phyloP scores from a whole-genome alignment of 345 rosid genomes.

The Syzygium aromaticum region DNA sequence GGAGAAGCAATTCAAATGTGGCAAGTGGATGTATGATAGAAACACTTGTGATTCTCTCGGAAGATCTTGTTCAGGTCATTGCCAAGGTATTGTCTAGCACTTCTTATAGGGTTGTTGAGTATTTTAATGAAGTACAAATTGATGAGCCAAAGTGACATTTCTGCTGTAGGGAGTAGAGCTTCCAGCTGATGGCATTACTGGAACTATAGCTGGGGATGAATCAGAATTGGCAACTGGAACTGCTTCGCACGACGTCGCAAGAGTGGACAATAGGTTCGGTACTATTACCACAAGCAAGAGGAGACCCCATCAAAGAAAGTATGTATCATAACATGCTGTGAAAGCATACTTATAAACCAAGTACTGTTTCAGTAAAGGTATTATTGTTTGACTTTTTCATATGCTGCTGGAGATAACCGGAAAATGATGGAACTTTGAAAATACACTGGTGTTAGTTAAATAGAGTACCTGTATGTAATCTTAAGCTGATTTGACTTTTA shows the following conservation, averaged over 20 bases:
- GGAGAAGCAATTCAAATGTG: conserved; percentile 58
- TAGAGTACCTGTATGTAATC: neutral
- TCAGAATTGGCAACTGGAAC: conserved; percentile 30
- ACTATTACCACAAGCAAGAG: conserved; percentile 15
- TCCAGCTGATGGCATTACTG: conserved; percentile 35
- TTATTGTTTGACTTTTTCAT: neutral
- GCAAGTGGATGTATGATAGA: conserved; percentile 38
- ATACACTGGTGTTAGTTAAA: neutral
- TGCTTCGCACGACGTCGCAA: conserved; percentile 11
- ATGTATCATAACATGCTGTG: neutral
- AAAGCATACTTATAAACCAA: neutral
- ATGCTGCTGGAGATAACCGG: neutral
- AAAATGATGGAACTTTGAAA: neutral
- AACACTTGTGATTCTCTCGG: conserved; percentile 58
- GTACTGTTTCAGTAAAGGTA: neutral
- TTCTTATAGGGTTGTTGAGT: neutral
- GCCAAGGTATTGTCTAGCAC: conserved; percentile 40
- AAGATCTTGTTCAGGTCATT: conserved; percentile 75
- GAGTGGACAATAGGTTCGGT: conserved; percentile 7
- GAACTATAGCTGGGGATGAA: conserved; percentile 24
- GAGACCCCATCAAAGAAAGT: conserved; percentile 38
- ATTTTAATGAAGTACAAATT: neutral
- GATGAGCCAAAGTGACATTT: neutral
- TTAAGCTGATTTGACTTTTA: neutral
- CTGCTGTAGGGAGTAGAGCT: conserved; percentile 44